These are phyloP conservation scores for Leccinum fuscescens DNA, from an alignment of 1,284 basidiomycete species.

Conservation along the genomic window DNA sequence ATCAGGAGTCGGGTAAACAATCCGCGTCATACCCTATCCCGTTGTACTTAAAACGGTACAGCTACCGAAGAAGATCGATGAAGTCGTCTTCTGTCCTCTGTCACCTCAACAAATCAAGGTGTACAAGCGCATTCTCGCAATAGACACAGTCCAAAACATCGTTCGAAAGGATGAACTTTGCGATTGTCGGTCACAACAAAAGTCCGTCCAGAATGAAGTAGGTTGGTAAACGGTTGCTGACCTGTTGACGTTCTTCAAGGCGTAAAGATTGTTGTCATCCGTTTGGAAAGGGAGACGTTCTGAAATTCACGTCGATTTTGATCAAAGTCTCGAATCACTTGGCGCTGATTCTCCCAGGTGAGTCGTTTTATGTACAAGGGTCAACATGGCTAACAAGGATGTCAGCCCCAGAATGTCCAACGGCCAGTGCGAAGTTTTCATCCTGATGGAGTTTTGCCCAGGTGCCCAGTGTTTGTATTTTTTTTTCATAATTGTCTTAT, in stretches of 20 bases:
- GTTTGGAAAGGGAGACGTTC: conserved; percentile 58
- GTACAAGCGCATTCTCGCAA: conserved; percentile 68
- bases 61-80: conserved; percentile 79
- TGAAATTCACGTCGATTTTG: conserved; percentile 74
- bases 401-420: conserved; percentile 66
- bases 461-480: conserved; percentile 37
- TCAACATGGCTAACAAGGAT: conserved; percentile 2
- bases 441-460: conserved; percentile 97
- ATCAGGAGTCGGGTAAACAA: conserved; percentile 63
- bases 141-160: conserved; percentile 63
- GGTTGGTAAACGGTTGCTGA: conserved; percentile 2
- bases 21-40: not conserved
- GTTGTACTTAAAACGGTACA: conserved; percentile 29
- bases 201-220: conserved; percentile 37
- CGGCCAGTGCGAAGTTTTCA: conserved; percentile 93
- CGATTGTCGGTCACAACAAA: conserved; percentile 59
- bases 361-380: conserved; percentile 4
- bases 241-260: conserved; percentile 35
- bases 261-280: conserved; percentile 66
- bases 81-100: conserved; percentile 88
- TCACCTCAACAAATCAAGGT: conserved; percentile 63
- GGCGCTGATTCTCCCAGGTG: conserved; percentile 75
- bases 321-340: conserved; percentile 87
- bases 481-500: conserved; percentile 8
- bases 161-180: conserved; percentile 69